Conservation (phyloP, 1,284 basidiomycete genomes). For the Irpex rosettiformis region DNA sequence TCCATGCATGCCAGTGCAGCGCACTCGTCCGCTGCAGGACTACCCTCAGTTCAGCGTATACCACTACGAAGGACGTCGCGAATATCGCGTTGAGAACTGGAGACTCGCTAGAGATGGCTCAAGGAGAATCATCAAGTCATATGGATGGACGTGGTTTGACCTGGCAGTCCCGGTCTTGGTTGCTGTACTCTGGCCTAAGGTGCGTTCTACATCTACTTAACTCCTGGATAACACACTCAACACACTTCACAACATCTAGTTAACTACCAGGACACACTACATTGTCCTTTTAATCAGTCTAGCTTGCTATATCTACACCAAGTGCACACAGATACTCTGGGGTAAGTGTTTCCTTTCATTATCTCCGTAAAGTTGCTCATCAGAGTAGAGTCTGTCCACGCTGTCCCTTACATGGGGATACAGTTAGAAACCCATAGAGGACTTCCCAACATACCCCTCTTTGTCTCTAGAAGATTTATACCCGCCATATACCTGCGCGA, state of each 20-base stretch:
- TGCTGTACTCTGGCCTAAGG: constrained; percentile 36
- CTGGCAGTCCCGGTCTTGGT: constrained; percentile 31
- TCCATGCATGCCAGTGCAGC: constrained; percentile 35
- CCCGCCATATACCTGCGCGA: constrained; percentile 51
- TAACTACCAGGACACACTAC: constrained; percentile 5
- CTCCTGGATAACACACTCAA: background rate
- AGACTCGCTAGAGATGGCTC: constrained; percentile 38
- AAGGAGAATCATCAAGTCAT: constrained; percentile 28
- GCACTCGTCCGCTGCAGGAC: constrained; percentile 41
- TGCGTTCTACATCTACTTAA: constrained; percentile 20
- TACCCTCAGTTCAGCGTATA: constrained; percentile 54
- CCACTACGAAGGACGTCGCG: constrained; percentile 39
- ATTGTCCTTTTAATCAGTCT: constrained; percentile 9
- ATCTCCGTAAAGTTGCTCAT: background rate
- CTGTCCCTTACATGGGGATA: constrained; percentile 62
- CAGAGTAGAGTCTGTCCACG: constrained; percentile 61
- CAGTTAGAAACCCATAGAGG: constrained; percentile 70
- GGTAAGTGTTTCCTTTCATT: constrained; percentile 33
- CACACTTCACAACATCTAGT: background rate
- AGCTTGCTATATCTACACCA: constrained; percentile 24
- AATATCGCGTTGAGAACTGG: constrained; percentile 55
- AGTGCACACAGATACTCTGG: constrained; percentile 47
- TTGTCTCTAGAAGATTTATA: constrained; percentile 54
- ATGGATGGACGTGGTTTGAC: constrained; percentile 35
- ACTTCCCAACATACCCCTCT: constrained; percentile 41